phyloP scores from a whole-genome alignment of 2,329 filamentous ascomycete genomes.

The Colletotrichum siamense region DNA sequence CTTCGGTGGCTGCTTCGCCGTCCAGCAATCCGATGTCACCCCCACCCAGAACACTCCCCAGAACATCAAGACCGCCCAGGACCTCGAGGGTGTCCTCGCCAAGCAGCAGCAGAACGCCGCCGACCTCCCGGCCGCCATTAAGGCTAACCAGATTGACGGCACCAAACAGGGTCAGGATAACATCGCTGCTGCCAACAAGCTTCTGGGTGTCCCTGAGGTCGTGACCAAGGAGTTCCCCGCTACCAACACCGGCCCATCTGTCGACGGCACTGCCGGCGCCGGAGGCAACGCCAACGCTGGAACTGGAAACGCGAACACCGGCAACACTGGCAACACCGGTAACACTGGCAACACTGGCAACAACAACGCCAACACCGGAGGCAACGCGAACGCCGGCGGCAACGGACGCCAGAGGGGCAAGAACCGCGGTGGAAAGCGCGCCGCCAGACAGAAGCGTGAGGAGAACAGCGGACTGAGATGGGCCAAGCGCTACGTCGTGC shows the following conservation, averaged over 20 bases:
- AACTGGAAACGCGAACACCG: slow-evolving; percentile 17
- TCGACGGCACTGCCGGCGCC: slow-evolving; percentile 12
- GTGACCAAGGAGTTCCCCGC: slow-evolving; percentile 35
- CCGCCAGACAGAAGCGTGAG: neutral
- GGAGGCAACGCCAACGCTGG: neutral
- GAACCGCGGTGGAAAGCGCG: neutral
- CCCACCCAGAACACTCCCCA: slow-evolving; percentile 47
- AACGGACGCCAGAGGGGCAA: neutral
- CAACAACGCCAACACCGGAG: neutral
- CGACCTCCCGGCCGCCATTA: slow-evolving; percentile 48
- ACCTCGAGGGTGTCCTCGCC: slow-evolving; percentile 46
- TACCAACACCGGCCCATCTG: neutral
- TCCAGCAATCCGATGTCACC: slow-evolving; percentile 56
- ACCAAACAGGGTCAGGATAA: slow-evolving; percentile 30
- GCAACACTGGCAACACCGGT: slow-evolving; percentile 16
- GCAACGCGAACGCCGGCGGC: neutral
- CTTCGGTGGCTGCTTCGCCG: slow-evolving; percentile 63
- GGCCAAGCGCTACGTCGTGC: slow-evolving; percentile 16
- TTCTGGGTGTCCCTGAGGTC: slow-evolving; percentile 32
- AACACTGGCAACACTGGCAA: slow-evolving; percentile 23
- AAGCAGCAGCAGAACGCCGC: slow-evolving; percentile 55
- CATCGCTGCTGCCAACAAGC: slow-evolving; percentile 42
- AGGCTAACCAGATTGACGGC: slow-evolving; percentile 49
- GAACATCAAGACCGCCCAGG: slow-evolving; percentile 51
- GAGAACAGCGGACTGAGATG: neutral